Percentiles rank a stretch among this genome's conserved stretches.
phyloP scores from a whole-genome alignment of 2,329 filamentous ascomycete genomes.

The Trichoderma atrobrunneum region DNA sequence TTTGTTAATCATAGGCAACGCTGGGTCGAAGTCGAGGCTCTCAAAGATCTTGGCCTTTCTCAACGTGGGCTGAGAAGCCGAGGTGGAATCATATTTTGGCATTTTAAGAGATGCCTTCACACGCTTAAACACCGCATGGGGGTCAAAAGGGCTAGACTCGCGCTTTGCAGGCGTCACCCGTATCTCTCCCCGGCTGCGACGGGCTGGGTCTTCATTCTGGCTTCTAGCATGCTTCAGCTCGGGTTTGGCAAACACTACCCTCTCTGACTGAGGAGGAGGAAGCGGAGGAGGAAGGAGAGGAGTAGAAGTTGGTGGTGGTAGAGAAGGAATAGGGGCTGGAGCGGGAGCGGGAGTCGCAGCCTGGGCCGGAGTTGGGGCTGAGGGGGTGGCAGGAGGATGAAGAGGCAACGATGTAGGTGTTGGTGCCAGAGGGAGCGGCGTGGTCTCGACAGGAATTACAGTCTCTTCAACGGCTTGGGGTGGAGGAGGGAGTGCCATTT shows the following conservation, averaged over 20 bases:
- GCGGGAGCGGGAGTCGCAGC: conserved; percentile 3
- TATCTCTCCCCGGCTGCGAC: conserved; percentile 33
- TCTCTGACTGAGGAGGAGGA: conserved; percentile 26
- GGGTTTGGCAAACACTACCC: conserved; percentile 54
- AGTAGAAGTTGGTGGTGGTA: not conserved
- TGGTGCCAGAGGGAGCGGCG: conserved; percentile 14
- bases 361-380: not conserved
- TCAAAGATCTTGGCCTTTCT: conserved; percentile 51
- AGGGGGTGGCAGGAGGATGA: conserved; percentile 9
- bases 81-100: conserved; percentile 21
- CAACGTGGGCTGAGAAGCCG: conserved; percentile 23
- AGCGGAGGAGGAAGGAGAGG: not conserved
- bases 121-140: conserved; percentile 57
- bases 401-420: not conserved
- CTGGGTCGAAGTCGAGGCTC: conserved; percentile 53
- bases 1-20: conserved; percentile 52
- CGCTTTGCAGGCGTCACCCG: conserved; percentile 43
- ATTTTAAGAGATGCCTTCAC: conserved; percentile 47
- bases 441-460: conserved; percentile 19
- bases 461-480: conserved; percentile 22
- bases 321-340: not conserved
- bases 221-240: conserved; percentile 58
- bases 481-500: conserved; percentile 21
- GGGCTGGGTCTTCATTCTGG: conserved; percentile 41
- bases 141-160: conserved; percentile 55